A percentile compares a stretch with the other conserved stretches of the same genome.
Evolutionary conservation across 108 stramenopile species (phyloP).

Genomic region (Cylindrotheca fusiformis): DNA sequence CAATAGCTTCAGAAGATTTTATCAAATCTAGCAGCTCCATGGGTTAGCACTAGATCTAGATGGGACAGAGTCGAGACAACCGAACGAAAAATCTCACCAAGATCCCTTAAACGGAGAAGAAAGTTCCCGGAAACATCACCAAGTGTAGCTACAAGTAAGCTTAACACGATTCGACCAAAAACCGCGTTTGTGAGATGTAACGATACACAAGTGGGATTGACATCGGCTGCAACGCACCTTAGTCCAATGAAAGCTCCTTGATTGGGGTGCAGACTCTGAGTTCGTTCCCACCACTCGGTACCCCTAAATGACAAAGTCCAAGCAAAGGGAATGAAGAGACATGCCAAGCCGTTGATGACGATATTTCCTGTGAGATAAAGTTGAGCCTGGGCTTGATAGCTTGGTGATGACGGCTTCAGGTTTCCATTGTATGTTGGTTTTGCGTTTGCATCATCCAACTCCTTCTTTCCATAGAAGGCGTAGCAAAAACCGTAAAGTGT

Average conservation of each 20-base stretch:
- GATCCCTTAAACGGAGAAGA: not conserved
- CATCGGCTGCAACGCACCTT: not conserved
- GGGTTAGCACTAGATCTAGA: too few relatives aligned
- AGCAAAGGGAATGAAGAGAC: constrained; percentile 6
- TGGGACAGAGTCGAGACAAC: too few relatives aligned
- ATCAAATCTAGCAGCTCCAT: too few relatives aligned
- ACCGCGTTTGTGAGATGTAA: not conserved
- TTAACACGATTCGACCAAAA: not conserved
- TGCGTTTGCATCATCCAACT: not conserved
- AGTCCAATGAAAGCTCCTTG: constrained; percentile 6
- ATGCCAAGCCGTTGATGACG: constrained; percentile 6
- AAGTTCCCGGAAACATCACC: constrained; percentile 5
- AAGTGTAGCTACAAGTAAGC: constrained; percentile 1
- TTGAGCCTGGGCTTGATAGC: constrained; percentile 6
- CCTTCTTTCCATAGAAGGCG: not conserved
- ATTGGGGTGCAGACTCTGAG: constrained; percentile 3
- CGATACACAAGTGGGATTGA: not conserved
- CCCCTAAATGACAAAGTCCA: constrained; percentile 2
- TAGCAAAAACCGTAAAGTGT: constrained; percentile 6
- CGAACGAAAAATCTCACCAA: not conserved
- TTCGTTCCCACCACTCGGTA: constrained; percentile 7
- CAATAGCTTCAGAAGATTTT: not conserved
- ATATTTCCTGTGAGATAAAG: constrained; percentile 7
- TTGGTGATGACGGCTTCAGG: not conserved
- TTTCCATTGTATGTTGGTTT: too few relatives aligned